Percentiles rank a stretch among this genome's conserved stretches.
Conservation (phyloP, 2,329 filamentous ascomycete genomes). For the Aureobasidium sp. region DNA sequence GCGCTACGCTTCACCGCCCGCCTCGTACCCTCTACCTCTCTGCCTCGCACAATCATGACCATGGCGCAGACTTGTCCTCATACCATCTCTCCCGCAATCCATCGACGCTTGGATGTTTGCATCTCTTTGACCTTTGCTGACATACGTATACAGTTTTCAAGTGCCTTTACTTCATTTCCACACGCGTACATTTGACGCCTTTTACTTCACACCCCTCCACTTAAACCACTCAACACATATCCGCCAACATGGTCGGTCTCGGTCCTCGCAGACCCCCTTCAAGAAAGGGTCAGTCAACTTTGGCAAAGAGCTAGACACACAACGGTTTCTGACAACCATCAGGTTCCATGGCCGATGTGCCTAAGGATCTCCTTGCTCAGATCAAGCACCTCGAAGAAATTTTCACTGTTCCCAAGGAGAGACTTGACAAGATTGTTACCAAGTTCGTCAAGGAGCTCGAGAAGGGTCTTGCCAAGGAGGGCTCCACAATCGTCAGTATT, state of each 20-base stretch:
- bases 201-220: background rate
- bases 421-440: slow-evolving; percentile 82
- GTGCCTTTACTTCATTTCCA: background rate
- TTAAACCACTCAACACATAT: slow-evolving; percentile 7
- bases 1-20: background rate
- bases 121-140: background rate
- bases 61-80: background rate
- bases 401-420: slow-evolving; percentile 70
- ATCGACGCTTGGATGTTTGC: background rate
- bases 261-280: slow-evolving; percentile 59
- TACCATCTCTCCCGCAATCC: too few relatives aligned
- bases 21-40: background rate
- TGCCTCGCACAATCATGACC: background rate
- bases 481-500: slow-evolving; percentile 77
- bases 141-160: background rate
- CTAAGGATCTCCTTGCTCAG: slow-evolving; percentile 72
- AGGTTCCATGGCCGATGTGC: slow-evolving; percentile 90
- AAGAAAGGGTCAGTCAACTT: slow-evolving; percentile 63
- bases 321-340: slow-evolving; percentile 14
- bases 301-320: background rate
- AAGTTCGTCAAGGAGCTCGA: slow-evolving; percentile 85
- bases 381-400: slow-evolving; percentile 77
- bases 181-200: slow-evolving; percentile 2
- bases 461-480: slow-evolving; percentile 82
- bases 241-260: slow-evolving; percentile 54